These are phyloP conservation scores for Trametes meyenii DNA, from an alignment of 768 basidiomycete species.

Conservation along the genomic window DNA sequence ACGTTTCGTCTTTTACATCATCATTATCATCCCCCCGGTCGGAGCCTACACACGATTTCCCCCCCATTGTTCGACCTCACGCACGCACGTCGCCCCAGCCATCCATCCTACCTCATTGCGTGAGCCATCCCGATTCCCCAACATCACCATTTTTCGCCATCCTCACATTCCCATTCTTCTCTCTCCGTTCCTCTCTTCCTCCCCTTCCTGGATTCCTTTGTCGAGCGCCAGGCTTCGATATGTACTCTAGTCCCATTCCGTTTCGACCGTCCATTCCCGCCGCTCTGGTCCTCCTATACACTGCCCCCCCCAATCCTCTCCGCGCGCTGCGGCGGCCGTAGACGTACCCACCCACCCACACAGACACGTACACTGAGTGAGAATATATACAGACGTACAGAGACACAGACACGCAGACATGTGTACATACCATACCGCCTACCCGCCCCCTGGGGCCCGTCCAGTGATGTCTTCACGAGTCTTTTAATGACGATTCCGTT, in stretches of 20 bases:
- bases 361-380: not conserved
- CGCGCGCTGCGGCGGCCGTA: not conserved
- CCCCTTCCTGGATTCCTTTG: slow-evolving; percentile 1
- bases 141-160: no score
- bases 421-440: not conserved
- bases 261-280: not conserved
- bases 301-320: not conserved
- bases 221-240: slow-evolving; percentile 22
- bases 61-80: no score
- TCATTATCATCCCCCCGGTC: no score
- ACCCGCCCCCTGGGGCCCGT: no score
- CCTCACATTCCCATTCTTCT: not conserved
- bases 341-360: not conserved
- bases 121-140: no score
- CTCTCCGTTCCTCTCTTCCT: not conserved
- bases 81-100: no score
- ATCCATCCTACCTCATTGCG: no score
- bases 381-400: not conserved
- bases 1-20: no score
- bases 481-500: not conserved
- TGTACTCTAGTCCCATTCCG: slow-evolving; percentile 3
- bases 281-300: not conserved
- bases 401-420: slow-evolving; percentile 1
- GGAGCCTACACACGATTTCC: no score
- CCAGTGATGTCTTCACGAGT: not conserved